These are phyloP conservation scores for Mrakiaceae sp. DNA, from an alignment of 1,284 basidiomycete species.

Conservation along the genomic window DNA sequence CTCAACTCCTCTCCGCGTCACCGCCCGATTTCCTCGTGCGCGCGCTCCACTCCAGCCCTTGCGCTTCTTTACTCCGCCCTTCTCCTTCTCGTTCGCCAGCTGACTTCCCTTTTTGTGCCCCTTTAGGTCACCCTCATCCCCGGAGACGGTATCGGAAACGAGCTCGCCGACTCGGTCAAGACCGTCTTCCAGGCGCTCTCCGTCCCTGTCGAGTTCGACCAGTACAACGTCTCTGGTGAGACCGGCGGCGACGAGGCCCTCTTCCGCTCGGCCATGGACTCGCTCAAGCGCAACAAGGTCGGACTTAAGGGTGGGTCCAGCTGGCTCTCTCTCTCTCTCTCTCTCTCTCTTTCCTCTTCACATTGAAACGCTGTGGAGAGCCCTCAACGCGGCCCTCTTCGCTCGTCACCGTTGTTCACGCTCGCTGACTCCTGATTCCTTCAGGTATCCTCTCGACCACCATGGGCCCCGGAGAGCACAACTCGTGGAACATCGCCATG, in stretches of 20 bases:
- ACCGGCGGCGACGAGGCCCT: constrained; percentile 86
- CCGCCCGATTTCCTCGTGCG: not conserved
- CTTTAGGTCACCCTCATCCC: constrained; percentile 80
- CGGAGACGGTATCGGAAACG: constrained; percentile 91
- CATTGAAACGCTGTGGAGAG: not conserved
- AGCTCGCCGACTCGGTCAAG: constrained; percentile 97
- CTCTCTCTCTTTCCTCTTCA: not conserved
- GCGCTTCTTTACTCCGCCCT: not conserved
- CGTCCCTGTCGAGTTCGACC: constrained; percentile 98
- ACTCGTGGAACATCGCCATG: constrained; percentile 99
- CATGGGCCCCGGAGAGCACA: constrained; percentile 89
- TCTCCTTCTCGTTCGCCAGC: not conserved
- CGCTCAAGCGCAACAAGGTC: constrained; percentile 90
- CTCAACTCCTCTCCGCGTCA: not conserved
- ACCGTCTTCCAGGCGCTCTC: constrained; percentile 97
- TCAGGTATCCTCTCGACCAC: constrained; percentile 96
- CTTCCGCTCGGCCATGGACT: constrained; percentile 96
- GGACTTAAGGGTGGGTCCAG: constrained; percentile 77
- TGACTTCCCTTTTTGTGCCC: not conserved
- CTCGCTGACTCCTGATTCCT: not conserved
- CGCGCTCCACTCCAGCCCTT: constrained; percentile 19
- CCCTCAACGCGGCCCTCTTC: not conserved
- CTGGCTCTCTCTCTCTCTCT: not conserved
- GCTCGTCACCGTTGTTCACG: not conserved
- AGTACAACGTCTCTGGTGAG: constrained; percentile 95